phyloP scores from a whole-genome alignment of 106 monocot genomes.

The Phalaenopsis equestris region DNA sequence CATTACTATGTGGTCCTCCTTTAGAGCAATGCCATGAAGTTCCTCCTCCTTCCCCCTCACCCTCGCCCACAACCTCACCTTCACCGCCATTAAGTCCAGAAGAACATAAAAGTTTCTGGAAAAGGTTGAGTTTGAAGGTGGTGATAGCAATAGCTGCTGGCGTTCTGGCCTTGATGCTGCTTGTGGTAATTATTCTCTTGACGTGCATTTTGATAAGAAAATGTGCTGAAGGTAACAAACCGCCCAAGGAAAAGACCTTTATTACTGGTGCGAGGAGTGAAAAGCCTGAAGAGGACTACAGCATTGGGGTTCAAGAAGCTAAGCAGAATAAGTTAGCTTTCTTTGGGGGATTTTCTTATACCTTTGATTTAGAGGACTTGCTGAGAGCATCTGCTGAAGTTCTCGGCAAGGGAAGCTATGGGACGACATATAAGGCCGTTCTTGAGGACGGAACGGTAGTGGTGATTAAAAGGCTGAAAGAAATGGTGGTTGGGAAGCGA shows the following conservation, averaged over 20 bases:
- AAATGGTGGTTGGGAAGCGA: conserved; percentile 45
- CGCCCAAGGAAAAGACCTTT: conserved; percentile 11
- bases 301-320: conserved; percentile 48
- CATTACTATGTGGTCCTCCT: conserved; percentile 48
- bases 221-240: conserved; percentile 1
- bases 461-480: conserved; percentile 53
- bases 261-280: conserved; percentile 19
- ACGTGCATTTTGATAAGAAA: conserved; percentile 31
- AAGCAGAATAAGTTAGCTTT: conserved; percentile 57
- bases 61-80: background rate
- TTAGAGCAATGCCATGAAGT: conserved; percentile 19
- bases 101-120: conserved; percentile 13
- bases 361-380: conserved; percentile 56
- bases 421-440: conserved; percentile 58
- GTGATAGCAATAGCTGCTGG: conserved; percentile 44
- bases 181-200: conserved; percentile 21
- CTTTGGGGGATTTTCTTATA: conserved; percentile 46
- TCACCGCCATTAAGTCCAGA: background rate
- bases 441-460: conserved; percentile 55
- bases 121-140: conserved; percentile 21
- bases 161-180: conserved; percentile 21
- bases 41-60: conserved; percentile 5
- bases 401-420: conserved; percentile 61
- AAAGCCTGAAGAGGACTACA: conserved; percentile 35
- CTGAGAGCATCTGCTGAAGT: conserved; percentile 63